Evolutionary conservation across 2,329 filamentous ascomycete species (phyloP), one percentile per base, ranked within the genome.

Genomic region (Tolypocladium tundrense): DNA sequence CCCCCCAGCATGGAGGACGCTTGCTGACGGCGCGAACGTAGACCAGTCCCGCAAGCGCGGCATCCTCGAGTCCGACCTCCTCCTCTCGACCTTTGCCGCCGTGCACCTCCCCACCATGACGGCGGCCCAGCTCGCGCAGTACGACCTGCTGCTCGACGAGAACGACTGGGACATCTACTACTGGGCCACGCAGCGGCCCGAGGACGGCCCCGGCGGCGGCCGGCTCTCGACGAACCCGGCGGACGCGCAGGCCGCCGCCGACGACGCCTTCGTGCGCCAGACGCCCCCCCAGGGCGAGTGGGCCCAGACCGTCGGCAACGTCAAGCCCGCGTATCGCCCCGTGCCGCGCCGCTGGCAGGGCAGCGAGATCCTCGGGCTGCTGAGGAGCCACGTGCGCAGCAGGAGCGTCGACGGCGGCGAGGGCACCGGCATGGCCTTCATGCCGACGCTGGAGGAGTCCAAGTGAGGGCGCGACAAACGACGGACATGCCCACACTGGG

Each of bases 131-230:
- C 85, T 97, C 65, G 75, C 83, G 66, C 84, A 96, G 73, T 97
- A 94, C 77, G 93, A 97, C 72, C 78, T 82, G 35, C 95, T 99
- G 78, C 85, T 99, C 58, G 94, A 99, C 74, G 94, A 99, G 77
- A 99, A 99, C 74, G 94, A 99, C 77, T 99, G 94, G 94, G 94
- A 99, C 72, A 97, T 99, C 61, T 99, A 99, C 80, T 99, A 99
- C 81, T 99, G 94, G 94, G 91, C 90, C 4, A 99, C 94, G 19
- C 94, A 99, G 74, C 86, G 91, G 65, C 62, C 65, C 84, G 39
- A 72, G 10, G 31, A 35, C 48, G 27, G n/a, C 31, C 77, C 54
- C 71, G 72, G 61, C 62, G 43, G 84, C 40, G 2, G 21, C 21
- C 72, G 78, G 56, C 78, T 83, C 58, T 63, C 70, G 57, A 71